Evolutionary conservation across 306 rosid species (phyloP).

Genomic region (Quillaja saponaria): DNA sequence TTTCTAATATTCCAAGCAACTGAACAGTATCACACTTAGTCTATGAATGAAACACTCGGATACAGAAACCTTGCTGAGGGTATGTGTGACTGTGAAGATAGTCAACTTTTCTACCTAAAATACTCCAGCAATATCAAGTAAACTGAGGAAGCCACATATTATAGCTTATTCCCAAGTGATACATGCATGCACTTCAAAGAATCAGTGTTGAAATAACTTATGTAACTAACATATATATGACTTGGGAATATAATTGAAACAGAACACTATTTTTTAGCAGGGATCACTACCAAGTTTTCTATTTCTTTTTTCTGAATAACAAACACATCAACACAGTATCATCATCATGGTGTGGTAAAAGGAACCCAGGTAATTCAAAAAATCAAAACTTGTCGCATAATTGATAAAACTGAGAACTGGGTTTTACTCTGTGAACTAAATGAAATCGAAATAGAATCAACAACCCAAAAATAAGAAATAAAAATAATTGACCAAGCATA

Average conservation of each 20-base stretch:
- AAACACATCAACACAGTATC: neutral
- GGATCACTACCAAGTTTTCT: neutral
- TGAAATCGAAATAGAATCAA: slow-evolving; percentile 10
- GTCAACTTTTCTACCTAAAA: too few species aligned
- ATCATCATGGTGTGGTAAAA: slow-evolving; percentile 26
- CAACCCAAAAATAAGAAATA: slow-evolving; percentile 12
- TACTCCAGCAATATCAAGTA: too few species aligned
- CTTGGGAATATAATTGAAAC: neutral
- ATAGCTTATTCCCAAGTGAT: too few species aligned
- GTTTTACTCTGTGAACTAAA: neutral
- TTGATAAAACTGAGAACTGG: slow-evolving; percentile 7
- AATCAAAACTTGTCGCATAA: slow-evolving; percentile 5
- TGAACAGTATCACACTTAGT: too few species aligned
- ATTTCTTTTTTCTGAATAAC: neutral
- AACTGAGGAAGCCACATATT: too few species aligned
- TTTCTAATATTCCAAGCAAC: too few species aligned
- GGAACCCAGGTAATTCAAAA: neutral
- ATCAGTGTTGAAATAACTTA: neutral
- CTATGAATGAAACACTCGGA: too few species aligned
- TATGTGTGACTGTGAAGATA: too few species aligned
- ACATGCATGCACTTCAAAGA: too few species aligned
- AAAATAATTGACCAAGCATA: too few species aligned
- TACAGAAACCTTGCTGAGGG: too few species aligned
- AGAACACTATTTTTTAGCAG: slow-evolving; percentile 9
- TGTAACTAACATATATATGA: neutral